A percentile compares a stretch with the other conserved stretches of the same genome.
Evolutionary conservation across 1,284 basidiomycete species (phyloP).

Genomic region (Ustilago sp.): DNA sequence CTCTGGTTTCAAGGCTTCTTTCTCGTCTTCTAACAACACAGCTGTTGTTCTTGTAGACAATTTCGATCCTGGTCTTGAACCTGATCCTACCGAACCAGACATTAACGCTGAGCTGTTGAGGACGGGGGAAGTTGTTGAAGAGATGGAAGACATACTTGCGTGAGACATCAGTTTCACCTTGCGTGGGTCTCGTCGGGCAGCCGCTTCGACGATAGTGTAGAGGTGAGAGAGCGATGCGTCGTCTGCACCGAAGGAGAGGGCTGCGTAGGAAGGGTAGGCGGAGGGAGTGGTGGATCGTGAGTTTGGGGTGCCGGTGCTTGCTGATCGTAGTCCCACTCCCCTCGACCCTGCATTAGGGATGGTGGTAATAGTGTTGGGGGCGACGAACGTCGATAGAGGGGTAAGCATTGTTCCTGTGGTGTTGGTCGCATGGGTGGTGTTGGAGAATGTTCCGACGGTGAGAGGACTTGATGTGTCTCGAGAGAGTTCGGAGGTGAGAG

Average conservation of each 20-base stretch:
- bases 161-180: slow-evolving; percentile 29
- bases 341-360: neutral
- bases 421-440: slow-evolving; percentile 38
- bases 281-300: slow-evolving; percentile 33
- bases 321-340: slow-evolving; percentile 13
- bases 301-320: slow-evolving; percentile 6
- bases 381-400: slow-evolving; percentile 41
- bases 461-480: slow-evolving; percentile 44
- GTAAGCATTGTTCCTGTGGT: slow-evolving; percentile 50
- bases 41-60: slow-evolving; percentile 17
- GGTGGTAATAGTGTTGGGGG: neutral
- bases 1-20: slow-evolving; percentile 37
- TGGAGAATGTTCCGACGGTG: slow-evolving; percentile 43
- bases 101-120: slow-evolving; percentile 14
- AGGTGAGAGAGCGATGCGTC: slow-evolving; percentile 57
- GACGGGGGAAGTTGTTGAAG: slow-evolving; percentile 1
- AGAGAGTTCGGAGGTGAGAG: slow-evolving; percentile 44
- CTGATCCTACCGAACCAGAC: neutral
- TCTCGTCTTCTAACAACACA: slow-evolving; percentile 22
- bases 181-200: slow-evolving; percentile 52
- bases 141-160: slow-evolving; percentile 31
- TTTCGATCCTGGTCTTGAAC: slow-evolving; percentile 31
- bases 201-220: slow-evolving; percentile 61
- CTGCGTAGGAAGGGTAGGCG: slow-evolving; percentile 26
- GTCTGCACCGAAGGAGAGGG: slow-evolving; percentile 39